Percentiles rank a stretch among this genome's conserved stretches.
Conservation (phyloP, 805 yeast species). For the Diddensiella santjacobensis region DNA sequence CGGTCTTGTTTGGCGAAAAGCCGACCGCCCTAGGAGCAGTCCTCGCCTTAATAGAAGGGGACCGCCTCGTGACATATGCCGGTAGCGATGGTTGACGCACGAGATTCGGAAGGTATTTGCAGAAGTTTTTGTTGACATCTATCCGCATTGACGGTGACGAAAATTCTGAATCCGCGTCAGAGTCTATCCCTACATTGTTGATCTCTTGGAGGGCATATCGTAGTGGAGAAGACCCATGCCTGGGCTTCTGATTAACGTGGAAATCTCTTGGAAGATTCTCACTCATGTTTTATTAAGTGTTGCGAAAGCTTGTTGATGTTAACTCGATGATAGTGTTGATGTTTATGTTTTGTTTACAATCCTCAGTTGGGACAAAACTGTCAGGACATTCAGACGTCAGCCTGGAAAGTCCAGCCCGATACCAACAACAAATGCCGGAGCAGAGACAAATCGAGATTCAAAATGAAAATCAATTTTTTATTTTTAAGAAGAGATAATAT, state of each 20-base stretch:
- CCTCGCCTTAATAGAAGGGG: neutral
- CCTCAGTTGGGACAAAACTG: too few species aligned
- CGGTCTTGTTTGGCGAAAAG: neutral
- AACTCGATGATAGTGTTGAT: neutral
- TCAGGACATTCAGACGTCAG: too few species aligned
- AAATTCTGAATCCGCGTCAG: neutral
- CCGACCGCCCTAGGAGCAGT: neutral
- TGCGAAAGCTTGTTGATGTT: neutral
- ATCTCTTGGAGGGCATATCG: neutral
- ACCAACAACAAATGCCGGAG: too few species aligned
- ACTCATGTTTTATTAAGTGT: neutral
- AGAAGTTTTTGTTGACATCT: too few species aligned
- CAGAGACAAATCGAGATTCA: too few species aligned
- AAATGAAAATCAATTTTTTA: too few species aligned
- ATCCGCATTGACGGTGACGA: neutral
- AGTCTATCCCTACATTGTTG: neutral
- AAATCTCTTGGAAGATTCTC: neutral
- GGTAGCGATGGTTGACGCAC: neutral
- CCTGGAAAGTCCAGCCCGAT: too few species aligned
- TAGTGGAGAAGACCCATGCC: constrained; percentile 2
- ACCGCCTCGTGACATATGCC: neutral
- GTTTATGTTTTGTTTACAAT: neutral
- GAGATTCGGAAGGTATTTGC: neutral
- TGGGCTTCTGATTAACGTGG: neutral
- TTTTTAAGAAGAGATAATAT: too few species aligned